Conservation (phyloP, 192 early-diverging fungal species). For the Jimgerdemannia flammicorona region DNA sequence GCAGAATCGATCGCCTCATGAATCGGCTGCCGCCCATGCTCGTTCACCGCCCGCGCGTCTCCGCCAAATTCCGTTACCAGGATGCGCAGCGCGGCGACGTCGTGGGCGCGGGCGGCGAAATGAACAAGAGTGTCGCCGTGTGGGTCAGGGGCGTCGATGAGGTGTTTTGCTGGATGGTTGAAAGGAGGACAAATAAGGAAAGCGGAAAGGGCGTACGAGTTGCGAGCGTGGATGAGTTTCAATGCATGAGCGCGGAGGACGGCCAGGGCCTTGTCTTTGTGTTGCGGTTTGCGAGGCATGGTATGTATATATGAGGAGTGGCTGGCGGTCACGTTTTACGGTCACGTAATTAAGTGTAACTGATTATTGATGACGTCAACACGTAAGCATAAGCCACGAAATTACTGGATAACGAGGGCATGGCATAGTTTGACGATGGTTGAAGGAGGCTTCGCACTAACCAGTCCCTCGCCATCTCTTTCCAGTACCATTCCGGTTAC, state of each 20-base stretch:
- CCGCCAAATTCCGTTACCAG: slow-evolving; percentile 18
- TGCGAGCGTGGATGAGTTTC: background rate
- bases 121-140: slow-evolving; percentile 40
- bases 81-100: slow-evolving; percentile 5
- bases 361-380: no score
- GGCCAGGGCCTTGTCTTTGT: background rate
- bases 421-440: no score
- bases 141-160: background rate
- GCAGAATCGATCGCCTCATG: slow-evolving; percentile 35
- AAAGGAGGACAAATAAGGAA: background rate
- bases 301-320: no score
- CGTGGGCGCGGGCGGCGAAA: slow-evolving; percentile 35
- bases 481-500: no score
- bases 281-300: background rate
- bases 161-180: background rate
- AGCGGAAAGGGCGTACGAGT: background rate
- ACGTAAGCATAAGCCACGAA: no score
- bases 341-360: no score
- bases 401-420: no score
- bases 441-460: no score
- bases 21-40: slow-evolving; percentile 32
- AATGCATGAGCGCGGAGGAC: background rate
- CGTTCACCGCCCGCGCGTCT: slow-evolving; percentile 26
- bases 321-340: no score
- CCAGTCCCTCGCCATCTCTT: no score